Evolutionary conservation across 306 rosid species (phyloP).

Genomic region (Cucumis cinereus): DNA sequence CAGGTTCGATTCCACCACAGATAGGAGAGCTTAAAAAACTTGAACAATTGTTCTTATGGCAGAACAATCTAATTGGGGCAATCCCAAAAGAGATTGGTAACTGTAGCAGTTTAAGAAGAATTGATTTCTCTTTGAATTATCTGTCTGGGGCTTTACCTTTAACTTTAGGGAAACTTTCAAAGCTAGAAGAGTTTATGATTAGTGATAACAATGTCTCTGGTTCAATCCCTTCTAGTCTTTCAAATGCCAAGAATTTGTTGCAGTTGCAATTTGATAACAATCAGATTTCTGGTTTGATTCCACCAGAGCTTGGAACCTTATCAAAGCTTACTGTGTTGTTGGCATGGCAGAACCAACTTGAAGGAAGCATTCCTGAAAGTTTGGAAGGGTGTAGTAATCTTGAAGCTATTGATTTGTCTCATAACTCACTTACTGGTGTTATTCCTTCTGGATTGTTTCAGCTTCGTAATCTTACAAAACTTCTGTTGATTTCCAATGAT

Average conservation of each 20-base stretch:
- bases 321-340: constrained; percentile 41
- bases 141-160: constrained; percentile 63
- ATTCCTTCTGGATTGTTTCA: constrained; percentile 57
- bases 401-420: constrained; percentile 71
- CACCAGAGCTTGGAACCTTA: constrained; percentile 51
- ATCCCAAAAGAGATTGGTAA: constrained; percentile 67
- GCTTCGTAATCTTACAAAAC: constrained; percentile 67
- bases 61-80: constrained; percentile 42
- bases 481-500: constrained; percentile 55
- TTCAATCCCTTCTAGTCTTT: constrained; percentile 48
- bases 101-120: constrained; percentile 43
- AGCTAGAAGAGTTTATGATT: constrained; percentile 78
- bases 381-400: constrained; percentile 52
- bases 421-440: constrained; percentile 48
- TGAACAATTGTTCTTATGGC: constrained; percentile 71
- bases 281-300: constrained; percentile 64
- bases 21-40: constrained; percentile 62
- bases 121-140: constrained; percentile 63
- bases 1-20: constrained; percentile 56
- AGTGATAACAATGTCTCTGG: constrained; percentile 75
- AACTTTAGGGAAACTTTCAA: constrained; percentile 44
- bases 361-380: constrained; percentile 54
- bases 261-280: constrained; percentile 76
- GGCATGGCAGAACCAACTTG: constrained; percentile 87
- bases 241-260: constrained; percentile 45